These are phyloP conservation scores for Pichia sp. DNA, from an alignment of 1,139 yeast genomes.

Conservation along the genomic window DNA sequence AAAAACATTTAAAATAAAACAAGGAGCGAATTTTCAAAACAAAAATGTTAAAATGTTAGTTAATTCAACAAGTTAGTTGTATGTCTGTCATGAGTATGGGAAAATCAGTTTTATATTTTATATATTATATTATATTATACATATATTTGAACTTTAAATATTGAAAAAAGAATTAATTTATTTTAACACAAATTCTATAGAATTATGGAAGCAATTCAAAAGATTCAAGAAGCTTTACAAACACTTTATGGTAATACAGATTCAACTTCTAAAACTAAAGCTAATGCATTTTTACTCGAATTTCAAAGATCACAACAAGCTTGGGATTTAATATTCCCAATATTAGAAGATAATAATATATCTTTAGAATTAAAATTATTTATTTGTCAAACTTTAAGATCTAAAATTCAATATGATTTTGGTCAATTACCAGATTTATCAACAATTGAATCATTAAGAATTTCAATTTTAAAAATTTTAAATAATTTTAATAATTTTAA, in stretches of 20 bases:
- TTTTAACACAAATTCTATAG: background rate
- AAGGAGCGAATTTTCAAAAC: no score
- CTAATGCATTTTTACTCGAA: slow-evolving; percentile 61
- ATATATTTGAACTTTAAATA: background rate
- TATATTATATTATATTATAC: no score
- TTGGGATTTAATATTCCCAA: slow-evolving; percentile 45
- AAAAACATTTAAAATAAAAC: no score
- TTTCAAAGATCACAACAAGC: slow-evolving; percentile 78
- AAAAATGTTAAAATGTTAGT: no score
- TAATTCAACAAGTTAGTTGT: no score
- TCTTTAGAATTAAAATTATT: slow-evolving; percentile 59
- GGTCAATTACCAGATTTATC: slow-evolving; percentile 54
- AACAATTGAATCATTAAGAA: slow-evolving; percentile 49
- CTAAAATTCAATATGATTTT: slow-evolving; percentile 78
- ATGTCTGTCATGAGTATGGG: no score
- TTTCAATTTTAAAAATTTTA: slow-evolving; percentile 54
- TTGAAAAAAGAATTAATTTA: background rate
- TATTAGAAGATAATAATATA: slow-evolving; percentile 19
- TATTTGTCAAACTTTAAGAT: slow-evolving; percentile 84
- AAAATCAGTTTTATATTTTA: no score
- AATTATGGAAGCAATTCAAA: slow-evolving; percentile 6
- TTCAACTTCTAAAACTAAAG: slow-evolving; percentile 43
- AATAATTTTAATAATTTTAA: slow-evolving; percentile 17
- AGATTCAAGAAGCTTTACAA: slow-evolving; percentile 43
- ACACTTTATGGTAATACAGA: slow-evolving; percentile 54